Evolutionary conservation across 148 eudicot genomes (phyloP).

Genomic region (Rhododendron simsii): DNA sequence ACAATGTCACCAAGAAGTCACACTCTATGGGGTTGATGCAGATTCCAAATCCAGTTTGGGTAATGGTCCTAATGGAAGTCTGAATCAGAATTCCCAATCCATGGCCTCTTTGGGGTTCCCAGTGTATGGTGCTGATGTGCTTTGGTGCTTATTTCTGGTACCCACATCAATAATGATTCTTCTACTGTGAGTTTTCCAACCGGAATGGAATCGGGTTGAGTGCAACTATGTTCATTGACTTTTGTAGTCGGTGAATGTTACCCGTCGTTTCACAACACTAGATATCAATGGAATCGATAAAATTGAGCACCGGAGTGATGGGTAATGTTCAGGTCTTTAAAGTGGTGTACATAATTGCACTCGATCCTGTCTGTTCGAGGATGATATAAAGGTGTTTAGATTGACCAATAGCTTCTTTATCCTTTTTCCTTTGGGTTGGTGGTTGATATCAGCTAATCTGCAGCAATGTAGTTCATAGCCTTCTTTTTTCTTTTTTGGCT

Average conservation of each 20-base stretch:
- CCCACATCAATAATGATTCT: conserved; percentile 30
- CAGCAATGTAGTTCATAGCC: not conserved
- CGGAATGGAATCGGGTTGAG: not conserved
- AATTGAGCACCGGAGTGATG: not conserved
- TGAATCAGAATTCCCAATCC: conserved; percentile 18
- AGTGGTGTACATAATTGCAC: not conserved
- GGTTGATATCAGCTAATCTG: not conserved
- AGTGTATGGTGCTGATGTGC: conserved; percentile 28
- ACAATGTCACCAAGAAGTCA: conserved; percentile 42
- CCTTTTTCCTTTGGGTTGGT: not conserved
- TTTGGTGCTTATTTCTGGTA: conserved; percentile 35
- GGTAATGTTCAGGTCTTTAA: not conserved
- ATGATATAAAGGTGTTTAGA: not conserved
- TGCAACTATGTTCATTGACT: not conserved
- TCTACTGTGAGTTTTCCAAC: not conserved
- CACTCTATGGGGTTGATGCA: conserved; percentile 8
- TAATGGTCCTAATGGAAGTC: not conserved
- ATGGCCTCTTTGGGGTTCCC: conserved; percentile 44
- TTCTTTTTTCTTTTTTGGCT: not conserved
- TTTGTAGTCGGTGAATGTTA: not conserved
- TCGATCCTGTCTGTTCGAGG: not conserved
- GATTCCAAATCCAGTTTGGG: conserved; percentile 22
- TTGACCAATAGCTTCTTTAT: not conserved
- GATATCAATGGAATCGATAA: not conserved
- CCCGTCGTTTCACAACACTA: not conserved